Evolutionary conservation across 1,284 basidiomycete genomes (phyloP).

Genomic region (Apiotrichum sp.): DNA sequence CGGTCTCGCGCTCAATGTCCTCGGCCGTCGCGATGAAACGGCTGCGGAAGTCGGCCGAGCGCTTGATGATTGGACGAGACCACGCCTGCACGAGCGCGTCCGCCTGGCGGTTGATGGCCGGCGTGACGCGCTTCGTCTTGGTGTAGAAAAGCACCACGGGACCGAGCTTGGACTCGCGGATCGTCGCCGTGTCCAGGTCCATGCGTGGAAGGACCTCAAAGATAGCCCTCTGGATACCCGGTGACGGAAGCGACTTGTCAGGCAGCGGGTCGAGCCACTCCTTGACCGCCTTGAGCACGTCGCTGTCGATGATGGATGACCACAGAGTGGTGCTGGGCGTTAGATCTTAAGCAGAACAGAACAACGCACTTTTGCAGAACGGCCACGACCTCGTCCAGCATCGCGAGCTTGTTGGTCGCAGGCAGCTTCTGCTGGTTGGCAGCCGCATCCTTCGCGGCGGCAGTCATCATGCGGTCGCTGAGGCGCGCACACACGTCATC

Average conservation of each 20-base stretch:
- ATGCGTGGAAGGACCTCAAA: conserved; percentile 79
- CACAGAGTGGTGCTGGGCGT: conserved; percentile 66
- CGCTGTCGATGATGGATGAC: conserved; percentile 92
- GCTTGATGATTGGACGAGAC: conserved; percentile 92
- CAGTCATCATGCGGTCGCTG: conserved; percentile 76
- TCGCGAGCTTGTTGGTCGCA: conserved; percentile 74
- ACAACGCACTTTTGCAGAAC: conserved; percentile 80
- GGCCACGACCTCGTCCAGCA: conserved; percentile 85
- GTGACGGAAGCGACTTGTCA: conserved; percentile 83
- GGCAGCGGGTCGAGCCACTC: conserved; percentile 93
- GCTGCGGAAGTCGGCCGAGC: conserved; percentile 69
- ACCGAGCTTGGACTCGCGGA: conserved; percentile 90
- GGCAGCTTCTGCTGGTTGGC: conserved; percentile 78
- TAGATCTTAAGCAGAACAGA: background rate
- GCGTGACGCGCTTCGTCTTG: conserved; percentile 74
- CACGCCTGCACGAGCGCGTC: conserved; percentile 77
- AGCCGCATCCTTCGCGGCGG: conserved; percentile 77
- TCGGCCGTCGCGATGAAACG: conserved; percentile 26
- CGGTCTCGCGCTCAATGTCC: conserved; percentile 10
- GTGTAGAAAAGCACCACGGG: conserved; percentile 93
- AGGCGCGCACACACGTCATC: conserved; percentile 86
- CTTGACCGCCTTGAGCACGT: conserved; percentile 81
- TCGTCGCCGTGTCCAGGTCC: conserved; percentile 83
- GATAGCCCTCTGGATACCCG: conserved; percentile 92
- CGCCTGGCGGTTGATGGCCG: conserved; percentile 72